These are phyloP conservation scores for Talaromyces proteolyticus DNA, from an alignment of 495 filamentous ascomycete genomes.

Conservation along the genomic window DNA sequence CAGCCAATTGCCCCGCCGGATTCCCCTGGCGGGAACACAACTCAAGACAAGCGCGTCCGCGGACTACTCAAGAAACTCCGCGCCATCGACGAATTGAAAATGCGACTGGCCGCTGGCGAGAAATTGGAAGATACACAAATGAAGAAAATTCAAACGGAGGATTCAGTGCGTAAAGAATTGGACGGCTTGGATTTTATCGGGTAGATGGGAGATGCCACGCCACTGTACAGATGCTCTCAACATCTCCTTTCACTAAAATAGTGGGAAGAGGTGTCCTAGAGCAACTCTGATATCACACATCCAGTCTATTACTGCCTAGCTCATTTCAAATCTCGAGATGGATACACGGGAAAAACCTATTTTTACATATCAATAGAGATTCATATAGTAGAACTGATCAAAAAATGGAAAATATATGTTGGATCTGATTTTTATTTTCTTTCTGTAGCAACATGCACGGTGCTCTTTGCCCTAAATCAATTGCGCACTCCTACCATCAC, in stretches of 20 bases:
- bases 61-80: slow-evolving; percentile 93
- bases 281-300: too few species aligned
- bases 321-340: too few species aligned
- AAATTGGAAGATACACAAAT: slow-evolving; percentile 97
- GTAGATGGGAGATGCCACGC: too few species aligned
- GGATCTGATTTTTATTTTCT: not conserved
- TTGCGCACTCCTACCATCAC: too few species aligned
- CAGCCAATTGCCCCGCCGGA: slow-evolving; percentile 16
- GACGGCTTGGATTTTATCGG: slow-evolving; percentile 52
- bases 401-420: not conserved
- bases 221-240: too few species aligned
- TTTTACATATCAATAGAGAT: too few species aligned
- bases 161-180: slow-evolving; percentile 73
- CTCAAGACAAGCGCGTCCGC: slow-evolving; percentile 82
- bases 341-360: too few species aligned
- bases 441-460: too few species aligned
- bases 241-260: too few species aligned
- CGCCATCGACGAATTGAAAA: slow-evolving; percentile 95
- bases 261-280: too few species aligned
- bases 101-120: slow-evolving; percentile 88
- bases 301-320: too few species aligned
- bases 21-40: slow-evolving; percentile 22
- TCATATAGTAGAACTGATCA: not conserved
- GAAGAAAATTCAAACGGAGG: slow-evolving; percentile 94
- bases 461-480: too few species aligned